Evolutionary conservation across 495 filamentous ascomycete species (phyloP).

Genomic region (Aspergillus sparsus): DNA sequence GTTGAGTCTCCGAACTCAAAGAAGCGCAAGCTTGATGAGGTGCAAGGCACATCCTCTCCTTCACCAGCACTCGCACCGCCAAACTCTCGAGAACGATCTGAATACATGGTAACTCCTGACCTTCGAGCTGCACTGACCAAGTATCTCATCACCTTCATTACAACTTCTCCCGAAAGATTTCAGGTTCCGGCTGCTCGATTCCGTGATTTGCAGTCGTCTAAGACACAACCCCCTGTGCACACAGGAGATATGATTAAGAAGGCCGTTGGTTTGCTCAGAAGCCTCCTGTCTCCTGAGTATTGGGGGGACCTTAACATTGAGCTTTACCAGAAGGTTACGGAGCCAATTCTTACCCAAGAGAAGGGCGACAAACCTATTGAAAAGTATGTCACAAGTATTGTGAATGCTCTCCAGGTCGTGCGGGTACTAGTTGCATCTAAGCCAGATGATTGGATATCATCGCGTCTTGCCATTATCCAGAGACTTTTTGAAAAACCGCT

Average conservation of each 20-base stretch:
- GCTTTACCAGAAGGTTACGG: constrained; percentile 84
- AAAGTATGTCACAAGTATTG: constrained; percentile 74
- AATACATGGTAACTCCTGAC: constrained; percentile 66
- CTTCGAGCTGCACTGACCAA: constrained; percentile 79
- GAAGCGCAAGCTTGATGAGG: constrained; percentile 74
- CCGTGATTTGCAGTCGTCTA: constrained; percentile 52
- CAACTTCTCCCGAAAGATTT: constrained; percentile 80
- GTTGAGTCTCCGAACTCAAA: constrained; percentile 70
- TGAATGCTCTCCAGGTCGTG: constrained; percentile 90
- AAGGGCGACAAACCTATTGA: constrained; percentile 64
- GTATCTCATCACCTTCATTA: constrained; percentile 93
- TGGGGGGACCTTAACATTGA: constrained; percentile 94
- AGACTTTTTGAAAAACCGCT: constrained; percentile 88
- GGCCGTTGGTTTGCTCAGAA: constrained; percentile 76
- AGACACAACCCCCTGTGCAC: constrained; percentile 51
- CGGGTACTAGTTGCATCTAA: constrained; percentile 84
- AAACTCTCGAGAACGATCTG: constrained; percentile 55
- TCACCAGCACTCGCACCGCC: constrained; percentile 52
- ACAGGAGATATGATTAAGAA: constrained; percentile 80
- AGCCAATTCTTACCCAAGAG: constrained; percentile 73
- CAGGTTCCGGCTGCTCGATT: constrained; percentile 67
- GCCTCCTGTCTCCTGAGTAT: constrained; percentile 81
- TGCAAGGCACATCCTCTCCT: constrained; percentile 39
- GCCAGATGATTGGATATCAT: constrained; percentile 83
- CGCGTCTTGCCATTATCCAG: constrained; percentile 73